Evolutionary conservation across 257 asterid species (phyloP).

Genomic region (Jacaranda mimosifolia): DNA sequence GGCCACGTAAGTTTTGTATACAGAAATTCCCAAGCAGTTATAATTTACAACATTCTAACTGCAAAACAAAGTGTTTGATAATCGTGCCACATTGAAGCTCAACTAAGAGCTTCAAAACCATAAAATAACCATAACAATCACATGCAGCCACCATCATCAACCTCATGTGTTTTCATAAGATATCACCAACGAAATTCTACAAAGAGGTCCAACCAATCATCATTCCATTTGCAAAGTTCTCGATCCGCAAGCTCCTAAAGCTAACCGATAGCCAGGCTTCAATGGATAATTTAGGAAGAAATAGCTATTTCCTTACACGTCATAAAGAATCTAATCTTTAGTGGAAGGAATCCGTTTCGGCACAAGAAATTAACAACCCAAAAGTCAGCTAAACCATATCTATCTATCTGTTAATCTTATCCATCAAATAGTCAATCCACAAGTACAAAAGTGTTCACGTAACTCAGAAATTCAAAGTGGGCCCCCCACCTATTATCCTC

Average conservation of each 20-base stretch:
- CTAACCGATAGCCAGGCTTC: background rate
- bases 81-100: too few species aligned
- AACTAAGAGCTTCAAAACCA: background rate
- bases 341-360: background rate
- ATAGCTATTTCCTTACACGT: background rate
- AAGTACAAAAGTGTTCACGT: constrained; percentile 42
- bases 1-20: too few species aligned
- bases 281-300: background rate
- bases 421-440: constrained; percentile 19
- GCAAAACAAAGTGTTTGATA: too few species aligned
- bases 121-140: constrained; percentile 9
- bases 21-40: too few species aligned
- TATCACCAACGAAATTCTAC: too few species aligned
- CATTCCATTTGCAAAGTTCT: constrained; percentile 5
- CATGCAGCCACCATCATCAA: constrained; percentile 5
- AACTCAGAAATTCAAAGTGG: constrained; percentile 37
- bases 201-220: background rate
- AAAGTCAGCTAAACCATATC: constrained; percentile 34
- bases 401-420: constrained; percentile 15
- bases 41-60: too few species aligned
- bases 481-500: constrained; percentile 42
- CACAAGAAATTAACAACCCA: background rate
- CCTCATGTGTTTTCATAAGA: background rate
- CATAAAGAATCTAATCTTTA: constrained; percentile 2
- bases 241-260: constrained; percentile 17